Conservation (phyloP, 768 basidiomycete species). For the Leucosporidium scottii region DNA sequence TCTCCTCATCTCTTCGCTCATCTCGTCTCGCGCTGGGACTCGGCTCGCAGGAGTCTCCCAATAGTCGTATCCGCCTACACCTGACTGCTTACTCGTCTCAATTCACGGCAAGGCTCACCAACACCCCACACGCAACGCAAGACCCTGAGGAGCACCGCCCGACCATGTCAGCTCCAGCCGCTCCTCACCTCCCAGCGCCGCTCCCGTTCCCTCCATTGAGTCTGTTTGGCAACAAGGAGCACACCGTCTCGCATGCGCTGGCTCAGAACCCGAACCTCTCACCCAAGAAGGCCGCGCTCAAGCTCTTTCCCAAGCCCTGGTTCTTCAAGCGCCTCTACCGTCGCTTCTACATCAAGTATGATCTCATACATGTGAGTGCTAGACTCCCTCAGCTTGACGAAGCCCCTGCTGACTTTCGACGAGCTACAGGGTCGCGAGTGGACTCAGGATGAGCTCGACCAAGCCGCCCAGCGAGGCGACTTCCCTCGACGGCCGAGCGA, state of each 20-base stretch:
- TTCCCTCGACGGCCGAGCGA: slow-evolving; percentile 55
- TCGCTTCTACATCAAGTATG: slow-evolving; percentile 43
- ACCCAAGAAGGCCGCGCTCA: slow-evolving; percentile 45
- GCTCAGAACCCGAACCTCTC: slow-evolving; percentile 39
- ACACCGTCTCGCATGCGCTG: slow-evolving; percentile 19
- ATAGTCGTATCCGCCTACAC: too few relatives aligned
- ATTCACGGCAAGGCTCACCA: too few relatives aligned
- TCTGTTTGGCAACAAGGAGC: not conserved
- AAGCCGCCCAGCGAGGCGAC: slow-evolving; percentile 50
- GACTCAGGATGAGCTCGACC: slow-evolving; percentile 48
- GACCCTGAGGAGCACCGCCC: too few relatives aligned
- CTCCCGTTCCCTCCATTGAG: slow-evolving; percentile 2
- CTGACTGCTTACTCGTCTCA: too few relatives aligned
- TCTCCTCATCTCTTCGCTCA: too few relatives aligned
- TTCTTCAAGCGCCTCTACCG: slow-evolving; percentile 36
- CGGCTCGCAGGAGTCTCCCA: too few relatives aligned
- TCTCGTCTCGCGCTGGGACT: too few relatives aligned
- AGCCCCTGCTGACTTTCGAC: slow-evolving; percentile 30
- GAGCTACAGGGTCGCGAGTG: slow-evolving; percentile 33
- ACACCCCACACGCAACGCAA: too few relatives aligned
- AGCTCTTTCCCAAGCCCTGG: slow-evolving; percentile 46
- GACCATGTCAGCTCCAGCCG: too few relatives aligned
- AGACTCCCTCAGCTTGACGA: slow-evolving; percentile 23
- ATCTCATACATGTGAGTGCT: slow-evolving; percentile 38
- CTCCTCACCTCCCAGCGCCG: not conserved